These are phyloP conservation scores for Penicillium freii DNA, from an alignment of 2,329 filamentous ascomycete species.

Conservation along the genomic window DNA sequence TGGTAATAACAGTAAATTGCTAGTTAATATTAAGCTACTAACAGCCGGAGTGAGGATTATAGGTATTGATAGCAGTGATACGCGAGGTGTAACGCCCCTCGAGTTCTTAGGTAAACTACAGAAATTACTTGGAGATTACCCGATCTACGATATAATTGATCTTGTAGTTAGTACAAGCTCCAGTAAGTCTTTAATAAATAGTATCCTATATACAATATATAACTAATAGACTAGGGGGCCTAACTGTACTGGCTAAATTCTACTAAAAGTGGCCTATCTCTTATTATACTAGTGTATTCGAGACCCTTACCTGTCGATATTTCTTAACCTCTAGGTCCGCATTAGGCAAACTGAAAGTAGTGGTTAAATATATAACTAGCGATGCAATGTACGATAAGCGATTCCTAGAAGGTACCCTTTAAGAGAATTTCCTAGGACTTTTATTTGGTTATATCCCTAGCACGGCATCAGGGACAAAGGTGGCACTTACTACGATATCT, in stretches of 20 bases:
- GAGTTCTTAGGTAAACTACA: slow-evolving; percentile 10
- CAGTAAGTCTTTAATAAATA: neutral
- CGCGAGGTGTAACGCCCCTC: slow-evolving; percentile 8
- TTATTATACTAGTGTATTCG: slow-evolving; percentile 4
- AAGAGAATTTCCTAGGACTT: slow-evolving; percentile 3
- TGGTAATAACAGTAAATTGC: neutral
- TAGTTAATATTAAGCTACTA: slow-evolving; percentile 8
- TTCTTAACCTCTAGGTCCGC: neutral
- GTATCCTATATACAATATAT: neutral
- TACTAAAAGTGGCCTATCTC: slow-evolving; percentile 9
- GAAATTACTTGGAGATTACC: slow-evolving; percentile 5
- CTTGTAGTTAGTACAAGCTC: slow-evolving; percentile 11
- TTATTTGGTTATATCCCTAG: neutral
- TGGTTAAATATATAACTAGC: slow-evolving; percentile 8
- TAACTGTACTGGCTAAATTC: slow-evolving; percentile 11
- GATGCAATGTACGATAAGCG: slow-evolving; percentile 11
- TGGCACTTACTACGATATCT: slow-evolving; percentile 4
- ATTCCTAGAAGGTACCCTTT: slow-evolving; percentile 1
- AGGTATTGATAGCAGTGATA: slow-evolving; percentile 8
- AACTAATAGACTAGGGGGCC: slow-evolving; percentile 4
- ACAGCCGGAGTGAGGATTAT: slow-evolving; percentile 10
- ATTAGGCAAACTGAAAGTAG: slow-evolving; percentile 2
- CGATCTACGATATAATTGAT: slow-evolving; percentile 11
- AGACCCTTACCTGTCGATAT: slow-evolving; percentile 5
- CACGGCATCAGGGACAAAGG: slow-evolving; percentile 2